phyloP scores from a whole-genome alignment of 106 monocot genomes.

The Posidonia australis region DNA sequence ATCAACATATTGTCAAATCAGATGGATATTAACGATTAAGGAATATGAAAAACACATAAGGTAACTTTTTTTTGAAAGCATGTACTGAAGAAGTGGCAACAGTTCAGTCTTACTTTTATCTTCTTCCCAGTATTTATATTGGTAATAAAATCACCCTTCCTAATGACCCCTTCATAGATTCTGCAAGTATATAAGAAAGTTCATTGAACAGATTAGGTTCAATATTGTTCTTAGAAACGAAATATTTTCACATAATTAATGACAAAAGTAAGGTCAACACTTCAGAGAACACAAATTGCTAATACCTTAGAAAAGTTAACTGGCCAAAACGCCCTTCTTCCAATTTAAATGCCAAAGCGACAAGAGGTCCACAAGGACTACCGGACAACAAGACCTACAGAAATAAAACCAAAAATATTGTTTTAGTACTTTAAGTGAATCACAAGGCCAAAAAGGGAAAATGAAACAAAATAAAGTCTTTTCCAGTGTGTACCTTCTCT shows the following conservation, averaged over 20 bases:
- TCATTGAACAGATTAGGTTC: background rate
- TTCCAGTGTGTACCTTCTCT: slow-evolving; percentile 54
- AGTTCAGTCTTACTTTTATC: slow-evolving; percentile 59
- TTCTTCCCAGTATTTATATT: slow-evolving; percentile 97
- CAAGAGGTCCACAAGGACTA: slow-evolving; percentile 70
- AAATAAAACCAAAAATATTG: background rate
- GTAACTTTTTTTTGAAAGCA: no score
- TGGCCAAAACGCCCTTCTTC: slow-evolving; percentile 99
- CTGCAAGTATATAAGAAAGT: slow-evolving; percentile 21
- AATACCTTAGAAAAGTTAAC: slow-evolving; percentile 83
- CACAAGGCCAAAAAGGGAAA: background rate
- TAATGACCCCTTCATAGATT: slow-evolving; percentile 89
- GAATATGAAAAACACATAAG: no score
- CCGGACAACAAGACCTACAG: slow-evolving; percentile 73
- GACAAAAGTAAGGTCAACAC: background rate
- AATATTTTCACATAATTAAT: background rate
- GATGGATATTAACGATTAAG: no score
- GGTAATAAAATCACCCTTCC: slow-evolving; percentile 81
- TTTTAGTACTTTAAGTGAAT: background rate
- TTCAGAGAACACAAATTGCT: background rate
- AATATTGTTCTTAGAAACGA: background rate
- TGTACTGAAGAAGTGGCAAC: background rate
- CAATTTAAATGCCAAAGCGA: slow-evolving; percentile 93
- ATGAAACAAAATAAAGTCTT: background rate
- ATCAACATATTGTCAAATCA: no score